Conservation (phyloP, 805 yeast species). For the Debaryomyces hansenii region DNA sequence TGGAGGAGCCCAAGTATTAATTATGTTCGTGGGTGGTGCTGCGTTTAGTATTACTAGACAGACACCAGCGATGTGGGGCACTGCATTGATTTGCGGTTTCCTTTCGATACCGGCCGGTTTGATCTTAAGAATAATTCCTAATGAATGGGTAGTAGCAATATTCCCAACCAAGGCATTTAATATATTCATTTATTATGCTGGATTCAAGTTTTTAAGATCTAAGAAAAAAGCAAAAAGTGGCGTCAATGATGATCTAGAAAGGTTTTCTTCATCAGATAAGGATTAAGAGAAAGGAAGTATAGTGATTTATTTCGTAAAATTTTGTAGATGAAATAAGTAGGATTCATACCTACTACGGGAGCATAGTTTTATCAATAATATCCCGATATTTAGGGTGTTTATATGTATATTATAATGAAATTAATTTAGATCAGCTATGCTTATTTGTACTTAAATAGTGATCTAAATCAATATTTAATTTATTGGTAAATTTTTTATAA, state of each 20-base stretch:
- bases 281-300: not conserved
- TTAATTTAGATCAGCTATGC: not conserved
- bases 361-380: no score
- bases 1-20: conserved; percentile 80
- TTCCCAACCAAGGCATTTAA: conserved; percentile 65
- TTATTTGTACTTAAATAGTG: not conserved
- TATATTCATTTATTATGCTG: conserved; percentile 33
- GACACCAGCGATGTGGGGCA: conserved; percentile 86
- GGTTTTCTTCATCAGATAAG: not conserved
- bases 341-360: no score
- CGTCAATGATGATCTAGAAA: conserved; percentile 4
- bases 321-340: no score
- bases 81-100: conserved; percentile 79
- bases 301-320: no score
- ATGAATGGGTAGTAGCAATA: conserved; percentile 60
- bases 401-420: not conserved
- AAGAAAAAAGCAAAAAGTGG: conserved; percentile 16
- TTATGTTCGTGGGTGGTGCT: conserved; percentile 97
- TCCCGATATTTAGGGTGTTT: not conserved
- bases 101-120: conserved; percentile 79
- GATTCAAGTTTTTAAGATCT: conserved; percentile 34
- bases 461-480: conserved; percentile 26
- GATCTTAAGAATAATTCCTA: conserved; percentile 79
- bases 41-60: conserved; percentile 84
- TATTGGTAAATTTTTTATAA: conserved; percentile 48